Evolutionary conservation across 352 stramenopile species (phyloP), one percentile per base, ranked within the genome.

Genomic region (Globisporangium echinulatum): DNA sequence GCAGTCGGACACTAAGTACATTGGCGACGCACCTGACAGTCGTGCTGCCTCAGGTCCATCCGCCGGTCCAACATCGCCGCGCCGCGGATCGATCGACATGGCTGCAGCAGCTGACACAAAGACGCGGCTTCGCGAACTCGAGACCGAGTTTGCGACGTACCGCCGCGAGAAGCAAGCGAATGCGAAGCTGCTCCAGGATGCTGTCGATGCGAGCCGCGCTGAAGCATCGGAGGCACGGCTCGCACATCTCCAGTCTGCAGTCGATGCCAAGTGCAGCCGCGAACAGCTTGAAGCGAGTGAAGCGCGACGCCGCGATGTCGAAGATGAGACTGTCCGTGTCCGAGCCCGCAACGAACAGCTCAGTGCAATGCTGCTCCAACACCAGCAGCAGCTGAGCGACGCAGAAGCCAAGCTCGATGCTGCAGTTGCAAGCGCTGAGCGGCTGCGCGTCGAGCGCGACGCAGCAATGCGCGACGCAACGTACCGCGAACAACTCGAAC

Each of bases 1-100:
- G 3, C 91, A 97, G 43, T 87, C 92, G 19, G 91, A 98, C 68
- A 88, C 71, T 11, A 79, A 83, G 43, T 90, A 84, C 49, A 10
- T 78, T 11, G 71, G 80, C 48, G 11, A 53, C 56, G 9, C 44
- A 46, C 14, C 19, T 25, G 7, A 15, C 14, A 13, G 1, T 44
- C 47, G 8, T 42, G 6, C 44, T 39, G 17, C 39, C 13, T 10
- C 25, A 44, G 25, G 53, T 50, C 15, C 33, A 44, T 25, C 19
- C 19, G 19, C 19, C 1, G 19, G 19, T 25, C 19, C 19, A 25
- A 25, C 19, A 25, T 25, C 19, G 19, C 19, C 19, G 19, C 19
- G 19, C 19, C 19, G 19, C 19, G 17, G 43, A 43, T 44, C 40
- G 40, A 44, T 72, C 46, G 75, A 88, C 49, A 58, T 71, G 4